phyloP scores from a whole-genome alignment of 2,329 filamentous ascomycete genomes.

The Diaporthe longicolla region DNA sequence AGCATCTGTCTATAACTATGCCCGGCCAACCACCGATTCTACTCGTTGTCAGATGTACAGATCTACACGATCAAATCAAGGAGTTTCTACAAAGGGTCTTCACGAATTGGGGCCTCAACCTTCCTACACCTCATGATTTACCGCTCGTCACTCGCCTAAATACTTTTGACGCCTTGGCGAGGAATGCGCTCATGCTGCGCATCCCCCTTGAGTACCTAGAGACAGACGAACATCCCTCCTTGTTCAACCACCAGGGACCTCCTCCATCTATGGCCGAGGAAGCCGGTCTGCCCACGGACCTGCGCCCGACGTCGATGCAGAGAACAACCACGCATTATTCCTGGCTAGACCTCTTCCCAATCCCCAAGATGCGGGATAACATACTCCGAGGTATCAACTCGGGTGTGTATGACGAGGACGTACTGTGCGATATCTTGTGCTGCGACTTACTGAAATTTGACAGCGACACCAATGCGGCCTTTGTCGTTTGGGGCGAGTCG shows the following conservation, averaged over 20 bases:
- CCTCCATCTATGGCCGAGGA: background rate
- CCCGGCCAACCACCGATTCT: background rate
- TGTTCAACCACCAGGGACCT: background rate
- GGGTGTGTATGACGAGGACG: background rate
- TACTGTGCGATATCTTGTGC: background rate
- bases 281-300: background rate
- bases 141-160: slow-evolving; percentile 5
- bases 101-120: background rate
- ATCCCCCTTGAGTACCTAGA: slow-evolving; percentile 11
- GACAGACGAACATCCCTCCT: background rate
- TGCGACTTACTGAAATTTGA: slow-evolving; percentile 5
- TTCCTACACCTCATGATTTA: background rate
- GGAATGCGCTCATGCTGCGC: background rate
- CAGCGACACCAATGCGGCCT: background rate
- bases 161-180: slow-evolving; percentile 14
- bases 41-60: background rate
- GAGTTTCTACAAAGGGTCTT: background rate
- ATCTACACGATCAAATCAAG: background rate
- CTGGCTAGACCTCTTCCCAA: slow-evolving; percentile 4
- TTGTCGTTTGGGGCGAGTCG: slow-evolving; percentile 5
- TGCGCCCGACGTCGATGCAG: background rate
- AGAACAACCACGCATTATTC: background rate
- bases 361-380: background rate
- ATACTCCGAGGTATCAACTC: background rate
- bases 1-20: too few relatives aligned